Conservation (phyloP, 495 filamentous ascomycete species). For the Margaritispora aquatica region DNA sequence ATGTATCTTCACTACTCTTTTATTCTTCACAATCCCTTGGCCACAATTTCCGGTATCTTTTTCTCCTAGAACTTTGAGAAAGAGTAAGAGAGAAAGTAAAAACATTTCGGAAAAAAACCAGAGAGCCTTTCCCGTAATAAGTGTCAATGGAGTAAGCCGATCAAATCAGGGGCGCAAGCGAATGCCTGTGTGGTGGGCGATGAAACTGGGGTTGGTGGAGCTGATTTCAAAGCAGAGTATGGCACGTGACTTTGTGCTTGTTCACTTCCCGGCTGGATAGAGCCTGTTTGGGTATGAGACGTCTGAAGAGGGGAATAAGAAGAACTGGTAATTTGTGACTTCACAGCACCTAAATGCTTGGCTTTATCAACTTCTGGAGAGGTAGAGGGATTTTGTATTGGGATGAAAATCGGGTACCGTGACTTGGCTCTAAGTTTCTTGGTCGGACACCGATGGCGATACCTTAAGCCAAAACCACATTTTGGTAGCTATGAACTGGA, state of each 20-base stretch:
- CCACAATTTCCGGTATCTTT: neutral
- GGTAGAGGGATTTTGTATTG: too few species aligned
- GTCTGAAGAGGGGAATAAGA: neutral
- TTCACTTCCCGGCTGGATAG: too few species aligned
- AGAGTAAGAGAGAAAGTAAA: neutral
- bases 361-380: too few species aligned
- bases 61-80: neutral
- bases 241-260: neutral
- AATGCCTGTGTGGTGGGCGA: neutral
- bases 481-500: neutral
- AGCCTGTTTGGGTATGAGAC: too few species aligned
- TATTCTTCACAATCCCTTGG: too few species aligned
- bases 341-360: neutral
- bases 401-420: neutral
- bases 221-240: conserved; percentile 1
- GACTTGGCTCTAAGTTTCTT: neutral
- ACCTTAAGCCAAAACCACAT: too few species aligned
- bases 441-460: too few species aligned
- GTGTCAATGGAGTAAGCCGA: too few species aligned
- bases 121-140: too few species aligned
- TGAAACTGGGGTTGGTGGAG: neutral
- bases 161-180: neutral
- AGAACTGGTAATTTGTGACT: neutral
- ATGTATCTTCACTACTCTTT: too few species aligned
- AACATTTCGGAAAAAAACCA: neutral